A percentile compares a stretch with the other conserved stretches of the same genome.
phyloP scores from a whole-genome alignment of 2,329 filamentous ascomycete genomes.

The Fusarium sp. region DNA sequence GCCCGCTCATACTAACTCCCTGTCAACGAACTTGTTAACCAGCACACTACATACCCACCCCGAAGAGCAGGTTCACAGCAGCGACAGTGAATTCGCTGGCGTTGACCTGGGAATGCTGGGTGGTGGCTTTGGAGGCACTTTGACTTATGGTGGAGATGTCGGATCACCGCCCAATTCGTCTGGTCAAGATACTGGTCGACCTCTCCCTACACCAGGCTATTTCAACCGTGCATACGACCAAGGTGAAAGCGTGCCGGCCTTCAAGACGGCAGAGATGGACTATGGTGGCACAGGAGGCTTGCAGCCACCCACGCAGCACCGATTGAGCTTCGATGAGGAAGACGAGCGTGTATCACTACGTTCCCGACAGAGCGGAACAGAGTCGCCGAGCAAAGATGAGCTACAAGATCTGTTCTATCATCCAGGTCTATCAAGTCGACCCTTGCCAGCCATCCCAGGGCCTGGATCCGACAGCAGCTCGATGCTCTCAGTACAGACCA shows the following conservation, averaged over 20 bases:
- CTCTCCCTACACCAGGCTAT: conserved; percentile 61
- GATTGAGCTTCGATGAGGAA: conserved; percentile 91
- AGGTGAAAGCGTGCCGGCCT: conserved; percentile 54
- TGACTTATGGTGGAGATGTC: conserved; percentile 63
- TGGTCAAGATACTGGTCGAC: conserved; percentile 60
- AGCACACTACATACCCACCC: conserved; percentile 59
- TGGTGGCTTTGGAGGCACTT: conserved; percentile 72
- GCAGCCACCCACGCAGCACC: conserved; percentile 77
- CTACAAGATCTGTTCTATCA: conserved; percentile 95
- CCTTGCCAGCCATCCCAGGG: conserved; percentile 70
- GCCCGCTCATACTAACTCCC: conserved; percentile 46
- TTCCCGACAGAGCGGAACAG: conserved; percentile 68
- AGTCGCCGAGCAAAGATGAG: conserved; percentile 76
- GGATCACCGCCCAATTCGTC: conserved; percentile 56
- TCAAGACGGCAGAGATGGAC: conserved; percentile 79
- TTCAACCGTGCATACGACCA: conserved; percentile 44
- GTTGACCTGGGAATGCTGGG: conserved; percentile 81
- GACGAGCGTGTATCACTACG: conserved; percentile 77
- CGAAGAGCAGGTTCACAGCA: conserved; percentile 63
- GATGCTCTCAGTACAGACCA: conserved; percentile 60
- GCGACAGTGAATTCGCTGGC: conserved; percentile 77
- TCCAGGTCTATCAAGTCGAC: conserved; percentile 78
- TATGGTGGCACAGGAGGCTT: conserved; percentile 91
- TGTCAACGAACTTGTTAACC: conserved; percentile 57
- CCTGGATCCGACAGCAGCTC: conserved; percentile 72